These are phyloP conservation scores for Pisolithus tinctorius DNA, from an alignment of 768 basidiomycete genomes.

Conservation along the genomic window DNA sequence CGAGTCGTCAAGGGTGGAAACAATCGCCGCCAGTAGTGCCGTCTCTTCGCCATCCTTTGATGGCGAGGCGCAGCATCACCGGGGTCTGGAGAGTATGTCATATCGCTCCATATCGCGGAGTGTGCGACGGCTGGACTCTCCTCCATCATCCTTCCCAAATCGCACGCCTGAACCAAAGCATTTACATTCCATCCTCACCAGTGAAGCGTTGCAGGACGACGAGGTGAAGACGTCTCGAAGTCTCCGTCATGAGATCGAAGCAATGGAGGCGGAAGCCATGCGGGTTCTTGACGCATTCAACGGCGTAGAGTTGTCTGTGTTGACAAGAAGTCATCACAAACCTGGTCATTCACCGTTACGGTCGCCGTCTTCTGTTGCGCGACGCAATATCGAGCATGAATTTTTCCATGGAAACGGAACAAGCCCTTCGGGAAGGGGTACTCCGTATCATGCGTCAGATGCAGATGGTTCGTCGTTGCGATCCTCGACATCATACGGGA, in stretches of 20 bases:
- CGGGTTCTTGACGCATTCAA: constrained; percentile 75
- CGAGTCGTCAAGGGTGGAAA: constrained; percentile 22
- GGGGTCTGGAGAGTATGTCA: constrained; percentile 16
- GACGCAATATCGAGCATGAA: constrained; percentile 22
- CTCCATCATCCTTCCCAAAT: constrained; percentile 51
- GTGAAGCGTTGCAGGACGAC: constrained; percentile 42
- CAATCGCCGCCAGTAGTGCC: constrained; percentile 34
- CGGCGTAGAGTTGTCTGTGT: constrained; percentile 64
- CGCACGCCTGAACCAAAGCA: constrained; percentile 31
- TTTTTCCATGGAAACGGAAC: constrained; percentile 18
- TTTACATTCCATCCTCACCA: constrained; percentile 25
- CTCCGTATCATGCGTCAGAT: constrained; percentile 31
- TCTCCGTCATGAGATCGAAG: constrained; percentile 58
- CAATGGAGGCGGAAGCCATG: constrained; percentile 64
- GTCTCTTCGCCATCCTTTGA: constrained; percentile 39
- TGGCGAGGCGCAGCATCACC: constrained; percentile 17
- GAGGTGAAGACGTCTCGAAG: constrained; percentile 53
- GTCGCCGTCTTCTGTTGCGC: constrained; percentile 22
- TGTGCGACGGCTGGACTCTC: constrained; percentile 39
- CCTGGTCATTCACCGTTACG: constrained; percentile 16
- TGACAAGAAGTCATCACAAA: constrained; percentile 35
- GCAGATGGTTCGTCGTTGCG: constrained; percentile 46
- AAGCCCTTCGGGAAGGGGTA: constrained; percentile 24
- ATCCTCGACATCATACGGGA: constrained; percentile 46
- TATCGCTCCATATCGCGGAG: constrained; percentile 40